phyloP scores from a whole-genome alignment of 75 land plant species.

The Picea glauca region DNA sequence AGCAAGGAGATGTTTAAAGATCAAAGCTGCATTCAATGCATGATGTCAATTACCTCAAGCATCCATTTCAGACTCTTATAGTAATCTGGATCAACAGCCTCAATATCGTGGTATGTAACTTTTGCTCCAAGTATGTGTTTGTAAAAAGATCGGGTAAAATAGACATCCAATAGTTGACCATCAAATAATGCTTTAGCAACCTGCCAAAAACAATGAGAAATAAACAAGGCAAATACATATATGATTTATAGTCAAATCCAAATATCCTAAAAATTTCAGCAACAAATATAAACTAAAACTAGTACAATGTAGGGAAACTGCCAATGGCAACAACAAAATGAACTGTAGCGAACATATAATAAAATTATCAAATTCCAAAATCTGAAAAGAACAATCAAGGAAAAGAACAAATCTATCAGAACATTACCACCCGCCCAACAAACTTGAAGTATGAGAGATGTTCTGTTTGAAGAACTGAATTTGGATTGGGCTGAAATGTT shows the following conservation, averaged over 20 bases:
- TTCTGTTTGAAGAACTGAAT: constrained; percentile 79
- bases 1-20: not conserved
- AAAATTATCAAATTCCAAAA: not conserved
- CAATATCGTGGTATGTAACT: constrained; percentile 85
- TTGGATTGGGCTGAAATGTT: constrained; percentile 81
- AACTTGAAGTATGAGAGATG: constrained; percentile 84
- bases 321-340: not conserved
- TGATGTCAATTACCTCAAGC: constrained; percentile 50
- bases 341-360: not conserved
- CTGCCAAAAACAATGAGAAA: constrained; percentile 16
- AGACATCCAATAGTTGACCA: constrained; percentile 77
- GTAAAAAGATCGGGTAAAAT: constrained; percentile 82
- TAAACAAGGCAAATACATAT: not conserved
- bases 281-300: not conserved
- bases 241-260: not conserved
- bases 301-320: not conserved
- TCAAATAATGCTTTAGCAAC: constrained; percentile 87
- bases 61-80: constrained; percentile 80
- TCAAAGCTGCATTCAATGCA: not conserved
- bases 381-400: not conserved
- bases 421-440: constrained; percentile 76
- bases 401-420: not conserved
- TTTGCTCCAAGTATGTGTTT: constrained; percentile 79
- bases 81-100: constrained; percentile 78
- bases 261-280: not conserved